phyloP scores from a whole-genome alignment of 2,329 filamentous ascomycete species.

The Elsinoe fawcettii region DNA sequence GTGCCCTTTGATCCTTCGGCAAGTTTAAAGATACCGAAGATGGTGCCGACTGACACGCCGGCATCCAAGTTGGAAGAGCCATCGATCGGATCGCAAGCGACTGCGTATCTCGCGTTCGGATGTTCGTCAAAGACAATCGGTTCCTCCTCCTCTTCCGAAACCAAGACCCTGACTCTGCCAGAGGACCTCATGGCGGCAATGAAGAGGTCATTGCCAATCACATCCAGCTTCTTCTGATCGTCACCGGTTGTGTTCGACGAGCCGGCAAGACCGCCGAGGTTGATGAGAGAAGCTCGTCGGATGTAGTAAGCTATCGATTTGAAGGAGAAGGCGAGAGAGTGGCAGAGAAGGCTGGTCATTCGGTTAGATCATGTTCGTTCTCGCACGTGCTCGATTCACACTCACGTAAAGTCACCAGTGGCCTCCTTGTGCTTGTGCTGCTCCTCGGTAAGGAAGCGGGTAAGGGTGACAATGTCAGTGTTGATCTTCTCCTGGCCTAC shows the following conservation, averaged over 20 bases:
- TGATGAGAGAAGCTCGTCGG: slow-evolving; percentile 82
- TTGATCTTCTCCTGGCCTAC: slow-evolving; percentile 72
- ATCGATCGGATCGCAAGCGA: slow-evolving; percentile 96
- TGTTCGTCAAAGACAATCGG: slow-evolving; percentile 75
- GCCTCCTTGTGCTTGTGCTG: slow-evolving; percentile 89
- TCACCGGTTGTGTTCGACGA: slow-evolving; percentile 93
- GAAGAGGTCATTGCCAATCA: slow-evolving; percentile 97
- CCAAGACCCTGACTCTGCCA: slow-evolving; percentile 79
- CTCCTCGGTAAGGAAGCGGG: slow-evolving; percentile 91
- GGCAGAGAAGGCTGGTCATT: slow-evolving; percentile 71
- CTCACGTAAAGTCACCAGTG: slow-evolving; percentile 96
- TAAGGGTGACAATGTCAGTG: slow-evolving; percentile 91
- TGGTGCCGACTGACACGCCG: slow-evolving; percentile 94
- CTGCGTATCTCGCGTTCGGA: slow-evolving; percentile 74
- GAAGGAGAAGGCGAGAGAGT: slow-evolving; percentile 98
- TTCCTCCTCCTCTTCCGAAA: slow-evolving; percentile 97
- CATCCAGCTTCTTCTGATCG: slow-evolving; percentile 99
- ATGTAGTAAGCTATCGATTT: slow-evolving; percentile 99
- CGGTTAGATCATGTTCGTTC: background rate
- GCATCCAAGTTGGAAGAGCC: slow-evolving; percentile 96
- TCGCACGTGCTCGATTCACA: slow-evolving; percentile 18
- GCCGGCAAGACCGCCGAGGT: slow-evolving; percentile 83
- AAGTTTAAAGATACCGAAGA: slow-evolving; percentile 90
- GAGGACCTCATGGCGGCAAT: slow-evolving; percentile 90
- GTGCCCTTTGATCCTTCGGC: slow-evolving; percentile 65